Percentiles rank a stretch among this genome's conserved stretches.
phyloP scores from a whole-genome alignment of 768 basidiomycete species.

The Tricholoma matsutake region DNA sequence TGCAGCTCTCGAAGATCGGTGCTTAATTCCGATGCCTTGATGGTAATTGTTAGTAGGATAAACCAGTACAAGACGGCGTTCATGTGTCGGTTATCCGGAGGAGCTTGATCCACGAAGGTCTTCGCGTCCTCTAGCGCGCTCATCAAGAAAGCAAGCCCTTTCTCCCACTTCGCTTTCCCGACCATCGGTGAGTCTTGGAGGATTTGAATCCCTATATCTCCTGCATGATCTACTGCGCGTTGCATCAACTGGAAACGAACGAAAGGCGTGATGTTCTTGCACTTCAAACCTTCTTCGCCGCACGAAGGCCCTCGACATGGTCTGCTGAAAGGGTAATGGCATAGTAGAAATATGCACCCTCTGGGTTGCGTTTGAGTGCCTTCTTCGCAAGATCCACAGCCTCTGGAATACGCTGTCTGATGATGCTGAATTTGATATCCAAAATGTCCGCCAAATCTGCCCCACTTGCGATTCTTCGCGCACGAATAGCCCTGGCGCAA shows the following conservation, averaged over 20 bases:
- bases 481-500: slow-evolving; percentile 55
- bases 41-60: slow-evolving; percentile 48
- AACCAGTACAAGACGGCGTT: slow-evolving; percentile 59
- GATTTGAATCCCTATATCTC: slow-evolving; percentile 48
- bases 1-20: slow-evolving; percentile 48
- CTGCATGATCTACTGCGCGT: slow-evolving; percentile 61
- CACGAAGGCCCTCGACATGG: slow-evolving; percentile 49
- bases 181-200: slow-evolving; percentile 41
- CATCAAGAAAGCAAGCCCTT: slow-evolving; percentile 58
- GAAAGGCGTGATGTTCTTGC: slow-evolving; percentile 51
- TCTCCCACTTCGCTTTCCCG: slow-evolving; percentile 48
- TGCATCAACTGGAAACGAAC: slow-evolving; percentile 54
- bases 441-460: slow-evolving; percentile 59
- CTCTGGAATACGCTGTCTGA: slow-evolving; percentile 44
- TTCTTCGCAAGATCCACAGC: slow-evolving; percentile 46
- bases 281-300: slow-evolving; percentile 63
- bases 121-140: slow-evolving; percentile 62
- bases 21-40: slow-evolving; percentile 49
- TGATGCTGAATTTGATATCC: slow-evolving; percentile 58
- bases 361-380: slow-evolving; percentile 51
- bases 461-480: slow-evolving; percentile 37
- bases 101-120: slow-evolving; percentile 49
- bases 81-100: slow-evolving; percentile 62
- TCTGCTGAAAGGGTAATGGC: slow-evolving; percentile 51
- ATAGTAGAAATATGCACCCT: slow-evolving; percentile 64